Evolutionary conservation across 768 basidiomycete species (phyloP).

Genomic region (Grammothele lineata): DNA sequence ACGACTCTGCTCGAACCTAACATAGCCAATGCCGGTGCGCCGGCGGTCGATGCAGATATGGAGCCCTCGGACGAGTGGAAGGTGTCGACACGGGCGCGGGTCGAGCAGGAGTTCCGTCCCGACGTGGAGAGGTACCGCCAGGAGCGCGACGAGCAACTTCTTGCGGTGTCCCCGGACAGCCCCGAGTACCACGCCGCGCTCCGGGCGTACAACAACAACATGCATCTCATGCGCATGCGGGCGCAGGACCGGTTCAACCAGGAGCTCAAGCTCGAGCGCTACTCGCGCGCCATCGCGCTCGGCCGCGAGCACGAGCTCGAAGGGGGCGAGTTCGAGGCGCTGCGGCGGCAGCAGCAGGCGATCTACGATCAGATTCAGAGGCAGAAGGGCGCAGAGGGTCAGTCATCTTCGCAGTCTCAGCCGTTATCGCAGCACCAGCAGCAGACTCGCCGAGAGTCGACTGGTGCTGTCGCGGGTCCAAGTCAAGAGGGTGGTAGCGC

Average conservation of each 20-base stretch:
- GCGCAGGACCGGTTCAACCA: slow-evolving; percentile 40
- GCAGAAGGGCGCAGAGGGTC: slow-evolving; percentile 13
- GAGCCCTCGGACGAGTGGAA: slow-evolving; percentile 61
- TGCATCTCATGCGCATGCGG: slow-evolving; percentile 40
- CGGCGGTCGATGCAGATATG: slow-evolving; percentile 22
- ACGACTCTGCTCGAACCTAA: slow-evolving; percentile 5
- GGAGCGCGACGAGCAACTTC: slow-evolving; percentile 47
- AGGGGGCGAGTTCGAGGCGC: slow-evolving; percentile 28
- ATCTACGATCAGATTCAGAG: slow-evolving; percentile 48
- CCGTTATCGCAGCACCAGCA: no score
- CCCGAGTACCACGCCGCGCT: slow-evolving; percentile 33
- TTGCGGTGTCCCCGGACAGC: slow-evolving; percentile 31
- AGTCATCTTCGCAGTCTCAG: no score
- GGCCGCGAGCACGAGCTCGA: slow-evolving; percentile 15
- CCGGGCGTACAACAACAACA: slow-evolving; percentile 35
- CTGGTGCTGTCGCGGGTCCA: background rate
- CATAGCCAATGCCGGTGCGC: slow-evolving; percentile 10
- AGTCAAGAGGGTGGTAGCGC: slow-evolving; percentile 10
- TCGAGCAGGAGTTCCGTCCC: slow-evolving; percentile 40
- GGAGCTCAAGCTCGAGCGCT: slow-evolving; percentile 13
- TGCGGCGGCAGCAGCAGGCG: slow-evolving; percentile 36
- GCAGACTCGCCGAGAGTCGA: slow-evolving; percentile 6
- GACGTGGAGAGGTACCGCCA: slow-evolving; percentile 61
- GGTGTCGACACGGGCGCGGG: slow-evolving; percentile 39
- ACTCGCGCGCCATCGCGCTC: slow-evolving; percentile 10